phyloP scores from a whole-genome alignment of 257 asterid species.

The Nicotiana obtusifolia region DNA sequence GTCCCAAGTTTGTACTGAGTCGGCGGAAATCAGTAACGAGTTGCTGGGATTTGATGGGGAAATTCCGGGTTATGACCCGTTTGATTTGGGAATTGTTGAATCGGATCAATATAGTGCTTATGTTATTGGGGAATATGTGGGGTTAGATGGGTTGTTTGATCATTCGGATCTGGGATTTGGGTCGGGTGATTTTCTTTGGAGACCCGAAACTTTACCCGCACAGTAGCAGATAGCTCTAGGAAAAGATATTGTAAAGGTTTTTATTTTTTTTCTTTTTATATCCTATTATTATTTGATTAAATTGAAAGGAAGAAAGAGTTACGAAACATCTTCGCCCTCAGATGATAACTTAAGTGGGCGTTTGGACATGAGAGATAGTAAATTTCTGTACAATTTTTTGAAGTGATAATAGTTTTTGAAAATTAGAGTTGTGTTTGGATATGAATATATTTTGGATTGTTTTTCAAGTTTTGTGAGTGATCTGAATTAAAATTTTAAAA shows the following conservation, averaged over 20 bases:
- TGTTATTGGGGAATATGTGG: conserved; percentile 27
- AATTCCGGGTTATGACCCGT: conserved; percentile 33
- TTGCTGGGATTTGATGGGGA: conserved; percentile 30
- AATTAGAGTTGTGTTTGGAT: no score
- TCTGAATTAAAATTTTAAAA: no score
- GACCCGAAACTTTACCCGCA: conserved; percentile 53
- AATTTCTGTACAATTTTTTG: no score
- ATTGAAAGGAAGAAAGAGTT: not conserved
- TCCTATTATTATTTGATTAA: not conserved
- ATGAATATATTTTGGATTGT: no score
- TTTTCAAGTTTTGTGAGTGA: no score
- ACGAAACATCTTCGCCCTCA: not conserved
- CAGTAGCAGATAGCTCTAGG: conserved; percentile 17
- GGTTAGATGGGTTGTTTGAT: conserved; percentile 44
- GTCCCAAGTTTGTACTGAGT: conserved; percentile 25
- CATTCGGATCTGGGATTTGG: conserved; percentile 31
- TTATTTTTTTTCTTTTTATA: not conserved
- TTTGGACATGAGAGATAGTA: no score
- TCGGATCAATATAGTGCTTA: conserved; percentile 4
- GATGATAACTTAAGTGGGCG: no score
- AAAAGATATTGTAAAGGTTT: not conserved
- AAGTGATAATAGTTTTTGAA: no score
- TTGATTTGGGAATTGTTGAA: conserved; percentile 32
- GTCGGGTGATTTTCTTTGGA: conserved; percentile 26
- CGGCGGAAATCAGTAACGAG: conserved; percentile 30